phyloP scores from a whole-genome alignment of 441 rosid species.

The Populus tomentosa region DNA sequence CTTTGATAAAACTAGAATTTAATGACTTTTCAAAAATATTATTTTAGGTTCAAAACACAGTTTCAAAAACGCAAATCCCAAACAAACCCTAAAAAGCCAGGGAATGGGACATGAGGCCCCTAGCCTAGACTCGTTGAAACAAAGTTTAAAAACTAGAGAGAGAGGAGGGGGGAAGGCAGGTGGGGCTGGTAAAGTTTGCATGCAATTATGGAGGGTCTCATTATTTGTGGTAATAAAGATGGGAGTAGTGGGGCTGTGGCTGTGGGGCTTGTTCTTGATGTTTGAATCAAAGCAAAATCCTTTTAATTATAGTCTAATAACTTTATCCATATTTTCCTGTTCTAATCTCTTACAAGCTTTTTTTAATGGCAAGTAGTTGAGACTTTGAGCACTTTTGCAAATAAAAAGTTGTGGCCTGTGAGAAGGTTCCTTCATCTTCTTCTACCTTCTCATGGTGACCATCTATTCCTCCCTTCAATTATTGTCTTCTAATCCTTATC shows the following conservation, averaged over 20 bases:
- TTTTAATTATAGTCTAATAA: not conserved
- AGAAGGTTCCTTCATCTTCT: conserved; percentile 10
- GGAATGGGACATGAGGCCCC: no score
- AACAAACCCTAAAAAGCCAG: no score
- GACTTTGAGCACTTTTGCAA: not conserved
- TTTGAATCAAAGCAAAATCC: conserved; percentile 5
- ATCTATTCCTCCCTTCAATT: not conserved
- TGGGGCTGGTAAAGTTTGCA: conserved; percentile 23
- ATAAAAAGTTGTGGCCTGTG: not conserved
- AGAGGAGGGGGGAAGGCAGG: not conserved
- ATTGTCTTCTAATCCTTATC: conserved; percentile 2
- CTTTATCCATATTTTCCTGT: not conserved
- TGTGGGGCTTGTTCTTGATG: conserved; percentile 8
- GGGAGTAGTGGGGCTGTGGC: no score
- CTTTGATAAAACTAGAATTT: no score
- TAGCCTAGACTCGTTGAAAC: no score
- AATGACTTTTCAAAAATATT: no score
- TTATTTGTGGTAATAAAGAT: not conserved
- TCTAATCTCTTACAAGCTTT: not conserved
- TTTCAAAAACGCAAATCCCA: no score
- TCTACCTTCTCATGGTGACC: not conserved
- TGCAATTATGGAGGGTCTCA: conserved; percentile 30
- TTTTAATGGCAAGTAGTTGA: not conserved
- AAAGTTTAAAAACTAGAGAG: no score
- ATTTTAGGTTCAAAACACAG: no score